Evolutionary conservation across 495 filamentous ascomycete species (phyloP).

Genomic region (Penicillium angulare): DNA sequence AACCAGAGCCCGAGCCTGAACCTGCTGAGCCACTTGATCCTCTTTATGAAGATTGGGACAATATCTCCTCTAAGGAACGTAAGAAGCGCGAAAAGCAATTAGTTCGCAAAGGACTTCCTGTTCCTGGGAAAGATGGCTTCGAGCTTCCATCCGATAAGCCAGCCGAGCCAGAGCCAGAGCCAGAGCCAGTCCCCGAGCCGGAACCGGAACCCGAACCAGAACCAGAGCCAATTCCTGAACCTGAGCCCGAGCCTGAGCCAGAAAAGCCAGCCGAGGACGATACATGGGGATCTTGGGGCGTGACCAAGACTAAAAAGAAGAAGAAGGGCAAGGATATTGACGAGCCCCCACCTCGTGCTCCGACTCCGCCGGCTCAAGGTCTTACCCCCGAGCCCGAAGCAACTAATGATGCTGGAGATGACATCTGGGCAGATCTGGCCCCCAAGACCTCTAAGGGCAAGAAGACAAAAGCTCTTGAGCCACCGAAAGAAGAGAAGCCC

Average conservation of each 20-base stretch:
- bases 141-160: conserved; percentile 23
- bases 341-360: conserved; percentile 47
- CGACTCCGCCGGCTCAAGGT: conserved; percentile 49
- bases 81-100: conserved; percentile 40
- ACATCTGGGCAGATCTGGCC: conserved; percentile 40
- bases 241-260: conserved; percentile 31
- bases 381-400: conserved; percentile 44
- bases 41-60: conserved; percentile 37
- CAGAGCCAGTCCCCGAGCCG: conserved; percentile 18
- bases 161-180: conserved; percentile 8
- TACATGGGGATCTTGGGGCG: conserved; percentile 36
- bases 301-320: conserved; percentile 48
- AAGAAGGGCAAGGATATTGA: conserved; percentile 39
- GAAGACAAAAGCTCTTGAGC: conserved; percentile 24
- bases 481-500: conserved; percentile 30
- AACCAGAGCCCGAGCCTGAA: conserved; percentile 29
- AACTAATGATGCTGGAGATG: conserved; percentile 16
- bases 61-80: conserved; percentile 37
- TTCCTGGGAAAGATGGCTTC: conserved; percentile 28
- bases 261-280: conserved; percentile 26
- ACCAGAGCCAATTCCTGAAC: conserved; percentile 36
- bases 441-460: conserved; percentile 30
- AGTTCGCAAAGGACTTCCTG: conserved; percentile 23
- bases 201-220: conserved; percentile 14
- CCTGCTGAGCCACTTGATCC: conserved; percentile 31